Evolutionary conservation across 495 filamentous ascomycete genomes (phyloP), one percentile per base, ranked within the genome.

Genomic region (Bacidia gigantensis): DNA sequence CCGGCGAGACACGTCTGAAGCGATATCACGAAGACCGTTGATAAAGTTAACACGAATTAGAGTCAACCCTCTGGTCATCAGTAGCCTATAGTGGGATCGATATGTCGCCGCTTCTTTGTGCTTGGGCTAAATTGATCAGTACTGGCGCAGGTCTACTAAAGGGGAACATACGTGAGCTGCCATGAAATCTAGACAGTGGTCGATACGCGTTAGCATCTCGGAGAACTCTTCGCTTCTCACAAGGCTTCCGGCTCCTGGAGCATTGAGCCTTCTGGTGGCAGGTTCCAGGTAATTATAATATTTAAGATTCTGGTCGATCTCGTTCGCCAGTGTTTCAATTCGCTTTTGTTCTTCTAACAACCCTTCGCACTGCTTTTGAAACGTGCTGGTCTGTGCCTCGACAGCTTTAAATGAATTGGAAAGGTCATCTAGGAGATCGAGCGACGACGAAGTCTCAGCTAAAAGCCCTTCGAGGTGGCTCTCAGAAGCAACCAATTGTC

Each of bases 281-380:
- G 84, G 89, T 53, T 96, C 92, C 20, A 97, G 74, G 62, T 90
- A 93, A 20, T 81, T 78, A 62, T 96, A 99, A 63, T 94, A 95
- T 56, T 87, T 80, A 3, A 95, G 72, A 56, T 94, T 93, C 24
- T 82, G 78, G 5, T 83, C 82, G 43, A 99, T 83, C 25, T 83
- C 80, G 56, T 89, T 81, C 0, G 87, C 85, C 35, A 97, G 71
- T 29, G 74, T 73, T 46, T 82, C 78, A 21, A 95, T 73, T 12
- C 83, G 79, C 55, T 75, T 80, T 63, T 96, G 84, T 46, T 93
- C 86, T 2, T 77, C 68, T 22, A 95, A 64, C 1, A 97, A 68
- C 14, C 86, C 85, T 60, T 95, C 86, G 64, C 90, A 97, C 65
- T 90, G 87, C 48, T 83, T 81, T 63, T 88, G 85, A 64, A 99